Base-by-base conservation (phyloP, 306 rosid genomes). In the Fragaria ananassa region DNA sequence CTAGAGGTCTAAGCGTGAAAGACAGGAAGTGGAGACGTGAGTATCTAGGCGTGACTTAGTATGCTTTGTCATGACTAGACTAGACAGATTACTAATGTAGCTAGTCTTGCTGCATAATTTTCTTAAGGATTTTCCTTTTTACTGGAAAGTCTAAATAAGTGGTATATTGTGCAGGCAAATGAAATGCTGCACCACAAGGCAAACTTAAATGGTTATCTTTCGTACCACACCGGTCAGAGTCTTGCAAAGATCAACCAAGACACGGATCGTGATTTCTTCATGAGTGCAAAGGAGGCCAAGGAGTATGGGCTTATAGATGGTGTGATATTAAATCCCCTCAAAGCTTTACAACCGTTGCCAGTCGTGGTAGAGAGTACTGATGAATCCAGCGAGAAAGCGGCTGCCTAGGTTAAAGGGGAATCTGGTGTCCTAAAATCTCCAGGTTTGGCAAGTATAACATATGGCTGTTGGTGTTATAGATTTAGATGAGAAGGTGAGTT, bases 181-280 rank as follows among this genome's bases (percentile, higher is more conserved):
- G 99, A 96, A 88, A 91, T 96, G 97, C 83, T 96, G 82, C 93
- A 91, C 76, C 99, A 96, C 44, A 96, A 96, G 82, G 99, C 99
- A 66, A 96, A 92, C 80, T 86, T 96, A 58, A 93, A 88, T 45
- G 98, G 99, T 57, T 96, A 96, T 85, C 96, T 96, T 13, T 23
- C 99, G 8, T 92, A 96, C 85, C 97, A 96, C 79, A 96, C 98
- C 10, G 99, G 99, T 54, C 98, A 96, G 76, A 93, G 93, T 87
- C 88, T 89, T 27, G 97, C 87, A 72, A 85, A 71, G 91, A 96
- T 96, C 74, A 91, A 88, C 85, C 84, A 88, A 84, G 99, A 96
- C 66, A 96, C 99, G 0, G 99, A 96, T 82, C 97, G 99, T 5
- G 99, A 96, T 89, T 96, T 82, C 88, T 96, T 96, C 83, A 96